Conservation (phyloP, 768 basidiomycete genomes). For the Termitomyces sp. region DNA sequence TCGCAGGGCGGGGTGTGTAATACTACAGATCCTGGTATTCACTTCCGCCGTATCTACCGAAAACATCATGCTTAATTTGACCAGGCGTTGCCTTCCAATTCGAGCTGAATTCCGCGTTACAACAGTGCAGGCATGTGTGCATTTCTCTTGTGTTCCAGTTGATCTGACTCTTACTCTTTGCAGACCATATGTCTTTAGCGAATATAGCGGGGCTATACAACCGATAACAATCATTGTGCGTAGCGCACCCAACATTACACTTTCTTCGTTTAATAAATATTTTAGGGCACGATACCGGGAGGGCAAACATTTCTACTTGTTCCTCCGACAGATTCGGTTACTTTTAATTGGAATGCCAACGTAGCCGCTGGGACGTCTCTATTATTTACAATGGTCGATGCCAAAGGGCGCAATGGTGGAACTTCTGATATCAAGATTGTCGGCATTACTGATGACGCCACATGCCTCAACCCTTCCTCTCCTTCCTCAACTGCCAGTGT, state of each 20-base stretch:
- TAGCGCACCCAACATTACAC: slow-evolving; percentile 3
- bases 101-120: slow-evolving; percentile 45
- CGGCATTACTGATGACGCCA: slow-evolving; percentile 38
- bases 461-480: slow-evolving; percentile 50
- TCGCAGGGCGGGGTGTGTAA: slow-evolving; percentile 50
- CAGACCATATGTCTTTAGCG: slow-evolving; percentile 46
- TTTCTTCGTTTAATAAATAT: neutral
- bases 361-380: slow-evolving; percentile 55
- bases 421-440: slow-evolving; percentile 51
- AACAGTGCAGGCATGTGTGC: slow-evolving; percentile 55
- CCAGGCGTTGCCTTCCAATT: slow-evolving; percentile 42
- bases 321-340: slow-evolving; percentile 33
- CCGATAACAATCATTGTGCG: slow-evolving; percentile 55
- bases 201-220: slow-evolving; percentile 39
- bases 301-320: slow-evolving; percentile 47
- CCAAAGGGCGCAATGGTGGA: slow-evolving; percentile 51
- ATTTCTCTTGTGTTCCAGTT: neutral
- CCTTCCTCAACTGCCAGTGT: slow-evolving; percentile 43
- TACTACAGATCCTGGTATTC: slow-evolving; percentile 37
- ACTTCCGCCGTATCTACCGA: neutral
- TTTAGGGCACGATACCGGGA: slow-evolving; percentile 59
- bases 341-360: slow-evolving; percentile 54
- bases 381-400: slow-evolving; percentile 54
- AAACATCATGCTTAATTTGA: neutral
- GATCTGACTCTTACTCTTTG: neutral